A percentile compares a stretch with the other conserved stretches of the same genome.
phyloP scores from a whole-genome alignment of 257 asterid species.

The Catharanthus roseus region DNA sequence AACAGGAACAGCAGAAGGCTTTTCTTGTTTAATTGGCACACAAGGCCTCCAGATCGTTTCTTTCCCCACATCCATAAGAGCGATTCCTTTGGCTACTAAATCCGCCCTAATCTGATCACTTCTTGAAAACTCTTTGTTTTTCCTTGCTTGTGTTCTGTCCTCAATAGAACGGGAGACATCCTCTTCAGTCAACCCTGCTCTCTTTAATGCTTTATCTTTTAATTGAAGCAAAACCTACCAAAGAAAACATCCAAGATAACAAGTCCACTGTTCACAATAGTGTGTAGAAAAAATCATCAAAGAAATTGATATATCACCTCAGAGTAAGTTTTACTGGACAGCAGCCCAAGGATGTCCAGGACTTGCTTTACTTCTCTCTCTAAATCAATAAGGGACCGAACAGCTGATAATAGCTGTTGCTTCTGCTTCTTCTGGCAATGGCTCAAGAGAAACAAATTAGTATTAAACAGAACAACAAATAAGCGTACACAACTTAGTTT shows the following conservation, averaged over 20 bases:
- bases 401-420: constrained; percentile 24
- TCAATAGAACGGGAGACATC: constrained; percentile 47
- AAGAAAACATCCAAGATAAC: background rate
- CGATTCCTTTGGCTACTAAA: constrained; percentile 63
- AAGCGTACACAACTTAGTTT: background rate
- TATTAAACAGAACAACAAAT: background rate
- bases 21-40: constrained; percentile 35
- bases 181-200: constrained; percentile 64
- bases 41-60: constrained; percentile 92
- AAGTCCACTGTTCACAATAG: constrained; percentile 1
- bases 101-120: constrained; percentile 67
- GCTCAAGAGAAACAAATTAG: constrained; percentile 1
- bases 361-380: constrained; percentile 31
- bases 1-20: constrained; percentile 4
- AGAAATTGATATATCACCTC: constrained; percentile 29
- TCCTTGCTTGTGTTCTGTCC: constrained; percentile 59
- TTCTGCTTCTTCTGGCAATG: constrained; percentile 31
- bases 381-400: constrained; percentile 29
- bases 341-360: constrained; percentile 37
- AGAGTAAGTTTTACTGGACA: constrained; percentile 26
- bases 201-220: constrained; percentile 68
- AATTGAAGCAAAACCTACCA: constrained; percentile 68
- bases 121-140: constrained; percentile 43
- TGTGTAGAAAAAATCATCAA: background rate
- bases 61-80: constrained; percentile 73